These are phyloP conservation scores for Syncephalis plumigaleata DNA, from an alignment of 371 early-diverging fungal species.

Conservation along the genomic window DNA sequence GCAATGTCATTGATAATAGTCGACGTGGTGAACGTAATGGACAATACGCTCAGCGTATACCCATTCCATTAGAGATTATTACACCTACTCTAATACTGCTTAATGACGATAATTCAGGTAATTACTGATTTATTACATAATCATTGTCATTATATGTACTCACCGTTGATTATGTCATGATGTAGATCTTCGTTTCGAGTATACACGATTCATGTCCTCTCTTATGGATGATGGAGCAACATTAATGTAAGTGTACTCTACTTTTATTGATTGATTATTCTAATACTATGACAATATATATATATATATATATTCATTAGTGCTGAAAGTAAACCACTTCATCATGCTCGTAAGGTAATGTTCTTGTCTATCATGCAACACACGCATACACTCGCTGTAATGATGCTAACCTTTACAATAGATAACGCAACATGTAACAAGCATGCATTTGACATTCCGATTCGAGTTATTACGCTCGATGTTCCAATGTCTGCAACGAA, in stretches of 20 bases:
- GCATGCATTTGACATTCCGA: constrained; percentile 4
- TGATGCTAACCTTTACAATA: neutral
- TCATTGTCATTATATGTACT: neutral
- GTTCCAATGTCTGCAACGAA: constrained; percentile 29
- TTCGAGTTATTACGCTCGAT: constrained; percentile 28
- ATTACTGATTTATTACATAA: neutral
- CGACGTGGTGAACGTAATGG: constrained; percentile 11
- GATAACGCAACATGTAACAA: constrained; percentile 1
- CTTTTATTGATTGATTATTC: neutral
- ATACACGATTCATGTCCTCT: constrained; percentile 1
- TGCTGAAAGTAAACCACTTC: neutral
- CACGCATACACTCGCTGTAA: constrained; percentile 4
- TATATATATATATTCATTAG: neutral
- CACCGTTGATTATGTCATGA: neutral
- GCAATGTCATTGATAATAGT: constrained; percentile 16
- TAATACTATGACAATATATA: too few species aligned
- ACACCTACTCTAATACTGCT: constrained; percentile 23
- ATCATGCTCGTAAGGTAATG: constrained; percentile 2
- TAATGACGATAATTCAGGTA: constrained; percentile 17
- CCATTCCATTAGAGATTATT: constrained; percentile 16
- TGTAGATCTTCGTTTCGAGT: neutral
- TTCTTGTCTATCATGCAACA: constrained; percentile 8
- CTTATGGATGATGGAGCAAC: constrained; percentile 8
- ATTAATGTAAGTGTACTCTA: neutral
- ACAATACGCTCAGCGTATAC: constrained; percentile 5